Base-by-base conservation (phyloP, 805 yeast species). In the Spathaspora gorwiae region DNA sequence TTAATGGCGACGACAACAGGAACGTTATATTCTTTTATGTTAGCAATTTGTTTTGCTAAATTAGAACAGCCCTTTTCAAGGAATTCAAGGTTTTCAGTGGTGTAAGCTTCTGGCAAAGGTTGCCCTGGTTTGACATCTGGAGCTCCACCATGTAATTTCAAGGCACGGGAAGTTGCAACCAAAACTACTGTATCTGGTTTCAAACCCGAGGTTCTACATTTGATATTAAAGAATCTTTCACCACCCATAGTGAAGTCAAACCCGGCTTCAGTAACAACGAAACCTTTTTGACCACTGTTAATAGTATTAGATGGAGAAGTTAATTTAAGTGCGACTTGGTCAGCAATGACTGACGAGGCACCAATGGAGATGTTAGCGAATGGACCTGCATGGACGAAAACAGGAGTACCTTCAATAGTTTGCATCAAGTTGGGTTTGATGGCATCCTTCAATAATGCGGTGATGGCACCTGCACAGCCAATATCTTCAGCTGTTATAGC, bases 211-310 rank as follows among this genome's bases (percentile, higher is more conserved):
- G 95, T 78, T 64, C 98, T 83, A 67, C 97, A 90, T 73, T 92
- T 92, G 66, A 92, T 92, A 73, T 92, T 89, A 69, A 92, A 80
- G 72, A 92, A 92, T 60, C 98, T 80, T 74, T 92, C 99, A 56
- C 98, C 98, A 54, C 99, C 99, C 98, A 92, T 92, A 40, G 97
- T 92, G 75, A 94, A 92, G 68, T 92, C 98, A 70, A 92, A 92
- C 43, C 99, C 99, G 35, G 98, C 97, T 68, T 92, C 99, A 42
- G 99, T 92, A 49, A 92, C 88, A 45, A 90, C 98, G 62, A 80
- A 92, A 54, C 98, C 98, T 49, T 74, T 72, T 46, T 41, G 43
- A 44, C 81, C 76, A 49, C 56, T 64, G 55, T 71, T 71, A 46
- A 62, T 61, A 51, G 77, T 66, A 67, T 59, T 75, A 50, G 70